Conservation (phyloP, 352 stramenopile genomes). For the Pythium oligandrum region DNA sequence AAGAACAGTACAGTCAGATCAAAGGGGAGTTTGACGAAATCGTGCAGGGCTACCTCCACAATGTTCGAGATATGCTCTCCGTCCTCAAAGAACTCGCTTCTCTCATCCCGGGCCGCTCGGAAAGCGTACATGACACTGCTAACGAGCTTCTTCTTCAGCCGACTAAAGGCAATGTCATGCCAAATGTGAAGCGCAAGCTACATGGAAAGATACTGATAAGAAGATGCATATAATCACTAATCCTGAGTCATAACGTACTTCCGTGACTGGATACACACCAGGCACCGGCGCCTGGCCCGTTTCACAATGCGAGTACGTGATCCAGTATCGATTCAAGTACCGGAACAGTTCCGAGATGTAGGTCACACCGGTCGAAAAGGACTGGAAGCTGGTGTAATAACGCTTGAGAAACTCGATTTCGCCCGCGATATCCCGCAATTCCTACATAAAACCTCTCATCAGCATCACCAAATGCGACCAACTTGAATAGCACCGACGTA, state of each 20-base stretch:
- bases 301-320: slow-evolving; percentile 82
- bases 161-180: slow-evolving; percentile 71
- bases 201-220: background rate
- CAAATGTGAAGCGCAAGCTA: slow-evolving; percentile 84
- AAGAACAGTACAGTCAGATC: slow-evolving; percentile 1
- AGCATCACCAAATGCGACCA: background rate
- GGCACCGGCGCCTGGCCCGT: slow-evolving; percentile 78
- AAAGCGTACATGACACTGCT: slow-evolving; percentile 66
- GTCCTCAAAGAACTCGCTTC: slow-evolving; percentile 66
- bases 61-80: slow-evolving; percentile 61
- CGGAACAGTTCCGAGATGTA: slow-evolving; percentile 84
- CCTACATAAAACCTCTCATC: slow-evolving; percentile 12
- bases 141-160: slow-evolving; percentile 66
- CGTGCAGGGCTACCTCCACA: slow-evolving; percentile 41
- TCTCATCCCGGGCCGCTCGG: slow-evolving; percentile 36
- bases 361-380: slow-evolving; percentile 63
- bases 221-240: slow-evolving; percentile 1
- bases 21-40: too few species aligned
- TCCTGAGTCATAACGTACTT: slow-evolving; percentile 31
- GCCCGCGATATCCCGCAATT: slow-evolving; percentile 50
- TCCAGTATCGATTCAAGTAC: slow-evolving; percentile 88
- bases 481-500: too few species aligned
- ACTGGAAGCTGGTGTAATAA: slow-evolving; percentile 67
- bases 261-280: slow-evolving; percentile 76
- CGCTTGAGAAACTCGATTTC: slow-evolving; percentile 62